phyloP scores from a whole-genome alignment of 192 early-diverging fungal species.

The Podila epicladia region DNA sequence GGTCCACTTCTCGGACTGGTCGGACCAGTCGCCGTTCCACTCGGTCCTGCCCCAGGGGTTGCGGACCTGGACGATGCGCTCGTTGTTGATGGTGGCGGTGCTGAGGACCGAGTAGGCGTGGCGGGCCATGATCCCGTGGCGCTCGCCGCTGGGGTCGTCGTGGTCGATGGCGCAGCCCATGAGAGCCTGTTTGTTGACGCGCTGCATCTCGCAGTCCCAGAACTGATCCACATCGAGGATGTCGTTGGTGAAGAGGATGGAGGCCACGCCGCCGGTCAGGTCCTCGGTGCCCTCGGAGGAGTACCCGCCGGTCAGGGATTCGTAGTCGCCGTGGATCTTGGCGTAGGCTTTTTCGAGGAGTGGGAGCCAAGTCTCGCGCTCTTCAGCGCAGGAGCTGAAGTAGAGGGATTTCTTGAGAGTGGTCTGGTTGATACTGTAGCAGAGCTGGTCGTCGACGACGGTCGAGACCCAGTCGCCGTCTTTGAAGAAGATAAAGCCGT shows the following conservation, averaged over 20 bases:
- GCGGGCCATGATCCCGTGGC: conserved; percentile 27
- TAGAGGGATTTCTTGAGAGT: conserved; percentile 16
- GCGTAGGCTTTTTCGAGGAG: conserved; percentile 65
- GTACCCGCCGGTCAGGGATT: conserved; percentile 48
- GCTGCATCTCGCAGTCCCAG: conserved; percentile 51
- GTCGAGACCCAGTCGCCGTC: conserved; percentile 58
- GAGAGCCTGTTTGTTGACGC: conserved; percentile 16
- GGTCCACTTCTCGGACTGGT: conserved; percentile 33
- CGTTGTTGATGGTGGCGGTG: conserved; percentile 45
- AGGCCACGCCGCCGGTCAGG: conserved; percentile 55
- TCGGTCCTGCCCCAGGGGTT: conserved; percentile 62
- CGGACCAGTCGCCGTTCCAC: conserved; percentile 55
- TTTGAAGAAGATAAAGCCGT: conserved; percentile 63
- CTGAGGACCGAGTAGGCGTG: conserved; percentile 58
- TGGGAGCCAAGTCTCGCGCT: conserved; percentile 61
- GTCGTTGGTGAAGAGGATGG: conserved; percentile 27
- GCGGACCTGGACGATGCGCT: conserved; percentile 36
- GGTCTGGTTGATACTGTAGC: neutral
- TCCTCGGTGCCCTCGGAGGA: conserved; percentile 57
- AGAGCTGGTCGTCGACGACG: conserved; percentile 59
- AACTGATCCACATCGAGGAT: conserved; percentile 55
- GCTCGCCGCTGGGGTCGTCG: conserved; percentile 4
- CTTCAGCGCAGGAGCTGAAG: conserved; percentile 26
- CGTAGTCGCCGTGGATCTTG: conserved; percentile 60
- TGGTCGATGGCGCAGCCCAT: conserved; percentile 29